Conservation (phyloP, 2,329 filamentous ascomycete genomes). For the Clonostachys chloroleuca region DNA sequence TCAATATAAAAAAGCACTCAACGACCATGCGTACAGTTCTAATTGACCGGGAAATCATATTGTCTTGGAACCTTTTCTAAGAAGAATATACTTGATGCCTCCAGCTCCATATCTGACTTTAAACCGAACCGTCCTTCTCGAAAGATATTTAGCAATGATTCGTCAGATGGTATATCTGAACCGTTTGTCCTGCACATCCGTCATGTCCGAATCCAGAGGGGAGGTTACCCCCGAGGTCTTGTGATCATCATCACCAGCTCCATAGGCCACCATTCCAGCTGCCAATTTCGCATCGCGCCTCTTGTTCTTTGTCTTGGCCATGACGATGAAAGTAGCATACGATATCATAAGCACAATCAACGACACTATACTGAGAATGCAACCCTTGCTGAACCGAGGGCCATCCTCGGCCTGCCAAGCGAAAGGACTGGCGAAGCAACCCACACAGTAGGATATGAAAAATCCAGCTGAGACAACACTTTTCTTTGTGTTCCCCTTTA, state of each 20-base stretch:
- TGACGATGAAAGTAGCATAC: background rate
- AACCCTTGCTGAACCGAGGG: slow-evolving; percentile 12
- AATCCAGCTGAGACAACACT: slow-evolving; percentile 12
- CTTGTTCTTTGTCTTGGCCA: background rate
- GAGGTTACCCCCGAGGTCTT: slow-evolving; percentile 2
- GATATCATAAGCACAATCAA: slow-evolving; percentile 4
- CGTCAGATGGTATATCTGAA: slow-evolving; percentile 13
- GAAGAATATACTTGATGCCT: too few relatives aligned
- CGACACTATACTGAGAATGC: slow-evolving; percentile 11
- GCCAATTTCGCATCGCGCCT: background rate
- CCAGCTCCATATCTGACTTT: too few relatives aligned
- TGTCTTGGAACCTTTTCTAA: too few relatives aligned
- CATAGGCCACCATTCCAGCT: background rate
- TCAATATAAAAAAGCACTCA: too few relatives aligned
- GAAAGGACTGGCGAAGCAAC: slow-evolving; percentile 13
- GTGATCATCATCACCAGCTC: background rate
- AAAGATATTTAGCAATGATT: too few relatives aligned
- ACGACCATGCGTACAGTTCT: too few relatives aligned
- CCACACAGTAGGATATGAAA: slow-evolving; percentile 16
- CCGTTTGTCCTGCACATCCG: slow-evolving; percentile 12
- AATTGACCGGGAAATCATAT: too few relatives aligned
- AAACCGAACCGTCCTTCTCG: too few relatives aligned
- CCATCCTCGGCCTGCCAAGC: slow-evolving; percentile 12
- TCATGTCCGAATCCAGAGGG: slow-evolving; percentile 10
- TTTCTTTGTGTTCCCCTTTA: slow-evolving; percentile 21